Evolutionary conservation across 2,329 filamentous ascomycete genomes (phyloP).

Genomic region (Fusarium veterinarium): DNA sequence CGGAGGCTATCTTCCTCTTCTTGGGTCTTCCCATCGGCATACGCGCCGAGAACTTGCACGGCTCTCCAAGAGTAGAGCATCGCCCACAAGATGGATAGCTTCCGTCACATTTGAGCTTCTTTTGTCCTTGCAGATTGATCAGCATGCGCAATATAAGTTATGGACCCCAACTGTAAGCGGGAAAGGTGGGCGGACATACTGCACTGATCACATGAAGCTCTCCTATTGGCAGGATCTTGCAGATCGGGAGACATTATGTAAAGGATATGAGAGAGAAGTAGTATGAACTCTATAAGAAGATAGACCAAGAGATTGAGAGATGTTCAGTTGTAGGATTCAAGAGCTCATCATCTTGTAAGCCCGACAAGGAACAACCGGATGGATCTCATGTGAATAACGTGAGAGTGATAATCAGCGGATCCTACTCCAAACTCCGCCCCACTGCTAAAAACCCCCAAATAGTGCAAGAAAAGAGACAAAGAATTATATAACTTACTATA

Average conservation of each 20-base stretch:
- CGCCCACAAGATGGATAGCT: constrained; percentile 37
- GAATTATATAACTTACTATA: too few species aligned
- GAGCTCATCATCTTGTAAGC: constrained; percentile 22
- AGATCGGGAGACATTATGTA: constrained; percentile 17
- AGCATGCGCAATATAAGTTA: background rate
- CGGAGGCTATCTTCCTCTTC: constrained; percentile 34
- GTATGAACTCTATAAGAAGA: too few species aligned
- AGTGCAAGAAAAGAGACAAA: background rate
- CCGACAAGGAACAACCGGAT: background rate
- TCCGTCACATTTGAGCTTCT: constrained; percentile 45
- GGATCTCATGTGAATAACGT: background rate
- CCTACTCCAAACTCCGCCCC: constrained; percentile 27
- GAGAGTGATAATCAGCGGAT: constrained; percentile 23
- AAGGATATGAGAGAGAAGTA: background rate
- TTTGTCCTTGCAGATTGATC: constrained; percentile 38
- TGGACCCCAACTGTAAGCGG: constrained; percentile 9
- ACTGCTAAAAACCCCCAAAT: background rate
- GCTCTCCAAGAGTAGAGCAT: constrained; percentile 25
- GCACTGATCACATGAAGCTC: constrained; percentile 45
- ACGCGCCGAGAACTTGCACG: constrained; percentile 39
- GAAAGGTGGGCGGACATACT: constrained; percentile 21
- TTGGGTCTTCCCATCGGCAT: constrained; percentile 44
- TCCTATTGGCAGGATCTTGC: constrained; percentile 33
- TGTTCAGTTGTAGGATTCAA: constrained; percentile 14
- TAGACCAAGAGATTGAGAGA: background rate